These are phyloP conservation scores for Phanerodontia chrysosporium DNA, from an alignment of 768 basidiomycete species.

Conservation along the genomic window DNA sequence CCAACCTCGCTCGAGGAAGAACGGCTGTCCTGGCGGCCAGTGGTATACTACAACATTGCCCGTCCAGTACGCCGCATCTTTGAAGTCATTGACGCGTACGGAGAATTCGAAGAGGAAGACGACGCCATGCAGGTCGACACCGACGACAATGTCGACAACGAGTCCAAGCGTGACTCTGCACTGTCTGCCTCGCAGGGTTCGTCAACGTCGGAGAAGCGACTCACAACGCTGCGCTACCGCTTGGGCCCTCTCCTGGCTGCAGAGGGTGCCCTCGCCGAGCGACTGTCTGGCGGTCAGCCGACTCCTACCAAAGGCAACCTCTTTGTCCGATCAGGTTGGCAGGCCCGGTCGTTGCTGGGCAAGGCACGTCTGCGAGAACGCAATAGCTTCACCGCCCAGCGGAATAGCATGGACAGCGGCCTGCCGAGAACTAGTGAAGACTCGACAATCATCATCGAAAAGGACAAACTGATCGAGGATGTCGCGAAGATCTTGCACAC, in stretches of 20 bases:
- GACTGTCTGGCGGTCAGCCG: constrained; percentile 68
- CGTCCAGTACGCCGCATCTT: constrained; percentile 36
- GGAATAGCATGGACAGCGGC: constrained; percentile 26
- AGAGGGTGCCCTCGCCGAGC: constrained; percentile 63
- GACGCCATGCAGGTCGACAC: constrained; percentile 41
- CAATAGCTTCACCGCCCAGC: constrained; percentile 21
- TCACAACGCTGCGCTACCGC: constrained; percentile 44
- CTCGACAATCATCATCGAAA: constrained; percentile 22
- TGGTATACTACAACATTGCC: constrained; percentile 76
- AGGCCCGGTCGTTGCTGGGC: constrained; percentile 53
- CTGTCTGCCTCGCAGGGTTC: constrained; percentile 3
- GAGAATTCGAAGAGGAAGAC: constrained; percentile 39
- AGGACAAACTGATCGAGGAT: constrained; percentile 57
- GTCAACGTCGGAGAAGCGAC: constrained; percentile 15
- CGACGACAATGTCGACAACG: background rate
- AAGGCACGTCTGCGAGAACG: constrained; percentile 28
- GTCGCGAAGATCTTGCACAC: constrained; percentile 56
- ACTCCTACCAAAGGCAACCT: constrained; percentile 66
- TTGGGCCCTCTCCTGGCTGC: constrained; percentile 56
- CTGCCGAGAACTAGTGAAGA: constrained; percentile 19
- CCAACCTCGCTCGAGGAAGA: constrained; percentile 65
- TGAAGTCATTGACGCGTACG: constrained; percentile 29
- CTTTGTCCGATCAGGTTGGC: constrained; percentile 80
- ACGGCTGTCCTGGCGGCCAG: constrained; percentile 71
- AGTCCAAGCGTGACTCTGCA: background rate